Conservation (phyloP, 2,329 filamentous ascomycete species). For the Zasmidium cellare region DNA sequence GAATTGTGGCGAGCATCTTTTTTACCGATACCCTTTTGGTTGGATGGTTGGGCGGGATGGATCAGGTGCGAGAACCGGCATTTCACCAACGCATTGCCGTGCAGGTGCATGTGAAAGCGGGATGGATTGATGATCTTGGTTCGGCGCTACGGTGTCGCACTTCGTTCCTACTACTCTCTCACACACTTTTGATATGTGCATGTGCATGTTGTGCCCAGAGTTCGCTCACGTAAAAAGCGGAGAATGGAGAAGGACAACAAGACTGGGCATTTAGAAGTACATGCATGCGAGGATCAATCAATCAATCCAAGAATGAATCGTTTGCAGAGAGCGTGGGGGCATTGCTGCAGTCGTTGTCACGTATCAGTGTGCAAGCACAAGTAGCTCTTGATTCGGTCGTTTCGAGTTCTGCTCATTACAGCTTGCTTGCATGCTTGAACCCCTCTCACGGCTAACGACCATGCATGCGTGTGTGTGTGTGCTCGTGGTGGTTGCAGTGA, state of each 20-base stretch:
- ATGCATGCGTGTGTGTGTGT: background rate
- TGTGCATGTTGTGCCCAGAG: too few relatives aligned
- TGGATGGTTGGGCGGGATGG: background rate
- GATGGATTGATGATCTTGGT: background rate
- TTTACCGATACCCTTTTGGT: constrained; percentile 9
- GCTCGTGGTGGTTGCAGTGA: background rate
- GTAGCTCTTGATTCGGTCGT: too few relatives aligned
- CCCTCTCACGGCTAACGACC: background rate
- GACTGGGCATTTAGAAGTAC: constrained; percentile 1
- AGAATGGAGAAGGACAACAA: background rate
- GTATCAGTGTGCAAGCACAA: background rate
- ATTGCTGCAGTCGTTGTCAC: background rate
- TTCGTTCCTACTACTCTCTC: too few relatives aligned
- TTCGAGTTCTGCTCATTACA: too few relatives aligned
- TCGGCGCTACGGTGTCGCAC: background rate
- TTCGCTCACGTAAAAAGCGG: constrained; percentile 4
- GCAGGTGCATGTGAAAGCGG: constrained; percentile 2
- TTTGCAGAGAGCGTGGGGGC: background rate
- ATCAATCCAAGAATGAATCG: too few relatives aligned
- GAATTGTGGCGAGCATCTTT: background rate
- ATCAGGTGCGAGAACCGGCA: background rate
- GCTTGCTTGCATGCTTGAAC: background rate
- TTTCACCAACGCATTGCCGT: too few relatives aligned
- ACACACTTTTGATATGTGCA: too few relatives aligned
- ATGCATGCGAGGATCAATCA: too few relatives aligned